Evolutionary conservation across 2,329 filamentous ascomycete species (phyloP).

Genomic region (Tympanopsis confertula): DNA sequence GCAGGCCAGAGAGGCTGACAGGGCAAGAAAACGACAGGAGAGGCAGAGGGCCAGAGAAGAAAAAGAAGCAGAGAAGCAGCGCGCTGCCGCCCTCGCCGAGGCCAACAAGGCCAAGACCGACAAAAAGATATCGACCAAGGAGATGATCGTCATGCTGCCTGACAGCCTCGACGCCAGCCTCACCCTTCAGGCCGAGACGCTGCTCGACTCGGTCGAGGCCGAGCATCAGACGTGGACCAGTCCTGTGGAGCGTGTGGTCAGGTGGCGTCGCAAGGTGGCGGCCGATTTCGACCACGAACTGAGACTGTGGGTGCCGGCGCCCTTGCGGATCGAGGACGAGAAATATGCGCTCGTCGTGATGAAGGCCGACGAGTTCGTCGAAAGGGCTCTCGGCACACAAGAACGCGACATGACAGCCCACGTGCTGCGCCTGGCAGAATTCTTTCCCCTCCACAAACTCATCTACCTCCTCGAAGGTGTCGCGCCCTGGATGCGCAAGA

Average conservation of each 20-base stretch:
- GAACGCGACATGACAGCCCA: slow-evolving; percentile 44
- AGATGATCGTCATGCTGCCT: background rate
- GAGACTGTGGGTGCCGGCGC: slow-evolving; percentile 35
- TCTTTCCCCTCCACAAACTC: slow-evolving; percentile 38
- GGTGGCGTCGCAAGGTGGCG: slow-evolving; percentile 39
- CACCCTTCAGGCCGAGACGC: slow-evolving; percentile 9
- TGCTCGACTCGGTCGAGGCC: slow-evolving; percentile 12
- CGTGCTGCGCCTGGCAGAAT: slow-evolving; percentile 37
- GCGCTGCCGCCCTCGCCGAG: background rate
- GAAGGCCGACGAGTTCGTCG: slow-evolving; percentile 52
- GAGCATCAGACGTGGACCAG: slow-evolving; percentile 11
- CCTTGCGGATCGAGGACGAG: slow-evolving; percentile 27
- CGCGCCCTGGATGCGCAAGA: slow-evolving; percentile 54
- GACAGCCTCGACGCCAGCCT: slow-evolving; percentile 4
- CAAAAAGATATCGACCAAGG: background rate
- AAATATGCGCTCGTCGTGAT: slow-evolving; percentile 44
- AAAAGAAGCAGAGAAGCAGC: background rate
- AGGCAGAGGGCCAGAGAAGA: background rate
- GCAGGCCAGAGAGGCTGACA: background rate
- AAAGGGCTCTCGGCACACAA: slow-evolving; percentile 36
- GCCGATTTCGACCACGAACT: slow-evolving; percentile 31
- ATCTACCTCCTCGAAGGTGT: slow-evolving; percentile 68
- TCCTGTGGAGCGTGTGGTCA: slow-evolving; percentile 22
- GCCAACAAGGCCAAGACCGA: background rate
- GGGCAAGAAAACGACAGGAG: background rate